Percentiles rank a stretch among this genome's conserved stretches.
Evolutionary conservation across 2,329 filamentous ascomycete species (phyloP).

Genomic region (Laburnicola sp.): DNA sequence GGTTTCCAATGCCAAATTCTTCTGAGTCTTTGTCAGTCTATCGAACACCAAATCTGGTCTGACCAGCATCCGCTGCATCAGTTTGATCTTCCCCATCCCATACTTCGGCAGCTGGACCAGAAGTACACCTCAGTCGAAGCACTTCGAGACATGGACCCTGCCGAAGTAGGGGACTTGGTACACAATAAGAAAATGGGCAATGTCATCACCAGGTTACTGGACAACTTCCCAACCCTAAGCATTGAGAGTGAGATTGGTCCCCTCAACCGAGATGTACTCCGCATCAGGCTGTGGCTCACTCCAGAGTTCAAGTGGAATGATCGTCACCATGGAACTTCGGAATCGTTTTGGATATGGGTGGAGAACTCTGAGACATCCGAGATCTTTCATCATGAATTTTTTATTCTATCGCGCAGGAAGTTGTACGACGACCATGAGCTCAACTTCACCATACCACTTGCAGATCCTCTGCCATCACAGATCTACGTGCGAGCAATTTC

Average conservation of each 20-base stretch:
- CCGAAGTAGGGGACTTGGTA: conserved; percentile 87
- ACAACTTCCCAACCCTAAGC: conserved; percentile 88
- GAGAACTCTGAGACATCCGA: conserved; percentile 97
- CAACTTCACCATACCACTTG: conserved; percentile 94
- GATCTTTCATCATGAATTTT: conserved; percentile 97
- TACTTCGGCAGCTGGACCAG: conserved; percentile 83
- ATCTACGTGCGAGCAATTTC: conserved; percentile 95
- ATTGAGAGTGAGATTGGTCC: conserved; percentile 95
- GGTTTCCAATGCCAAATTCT: conserved; percentile 92
- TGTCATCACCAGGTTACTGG: conserved; percentile 77
- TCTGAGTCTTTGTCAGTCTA: conserved; percentile 90
- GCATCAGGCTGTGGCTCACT: conserved; percentile 83
- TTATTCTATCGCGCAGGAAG: conserved; percentile 87
- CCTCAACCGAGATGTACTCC: conserved; percentile 87
- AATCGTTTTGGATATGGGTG: conserved; percentile 98
- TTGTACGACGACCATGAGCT: conserved; percentile 95
- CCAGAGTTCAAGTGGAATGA: conserved; percentile 97
- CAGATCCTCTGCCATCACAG: conserved; percentile 89
- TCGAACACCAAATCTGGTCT: conserved; percentile 94
- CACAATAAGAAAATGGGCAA: conserved; percentile 87
- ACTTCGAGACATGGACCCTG: conserved; percentile 88
- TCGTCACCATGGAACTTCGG: conserved; percentile 86
- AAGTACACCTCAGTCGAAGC: conserved; percentile 79
- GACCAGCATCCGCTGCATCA: conserved; percentile 94
- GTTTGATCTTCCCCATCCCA: conserved; percentile 83